Base-by-base conservation (phyloP, 2,329 filamentous ascomycete genomes). In the Exophiala calicioides region DNA sequence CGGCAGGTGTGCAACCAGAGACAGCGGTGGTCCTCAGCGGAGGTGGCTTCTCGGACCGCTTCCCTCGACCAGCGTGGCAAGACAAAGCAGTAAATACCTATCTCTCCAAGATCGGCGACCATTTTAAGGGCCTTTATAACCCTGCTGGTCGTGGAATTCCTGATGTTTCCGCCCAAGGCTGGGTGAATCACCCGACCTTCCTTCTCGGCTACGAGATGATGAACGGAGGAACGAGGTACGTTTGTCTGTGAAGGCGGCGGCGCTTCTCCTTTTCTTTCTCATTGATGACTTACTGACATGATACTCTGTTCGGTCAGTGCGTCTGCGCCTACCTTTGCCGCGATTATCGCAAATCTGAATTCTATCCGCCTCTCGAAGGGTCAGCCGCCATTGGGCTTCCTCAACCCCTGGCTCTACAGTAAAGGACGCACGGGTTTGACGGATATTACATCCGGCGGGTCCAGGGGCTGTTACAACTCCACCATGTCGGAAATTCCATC, bases 341-440 rank as follows among this genome's bases (percentile, higher is more conserved):
- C 75, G 9, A 74, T 88, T 52, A 68, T 88, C 38, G 74, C 79
- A 0, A 72, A 85, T 26, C 63, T 88, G 38, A 87, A 88, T 60
- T 79, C 82, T 47, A 76, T 77, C 13, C 72, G 82, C 23, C 65
- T 85, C 36, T 68, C 74, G 10, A 67, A 68, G n/a, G 40, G 51
- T 4, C 44, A 44, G 15, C 33, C 27, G 9, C 27, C 46, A 9
- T 20, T 56, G 3, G 53, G 53, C 4, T 56, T 56, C 27, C 19
- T 56, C 19, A 56, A 56, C 29, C 53, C 53, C 15, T 44, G 41
- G 37, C 31, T 56, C 6, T 56, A 56, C 32, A 27, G 23, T n/a
- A 27, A 38, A 16, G 45, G 20, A 3, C 21, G 55, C 15, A 55
- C 56, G 0, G 39, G 15, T 1, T 44, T 65, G 30, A 60, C 58